These are phyloP conservation scores for Fusarium tricinctum DNA, from an alignment of 2,329 filamentous ascomycete genomes.

Conservation along the genomic window DNA sequence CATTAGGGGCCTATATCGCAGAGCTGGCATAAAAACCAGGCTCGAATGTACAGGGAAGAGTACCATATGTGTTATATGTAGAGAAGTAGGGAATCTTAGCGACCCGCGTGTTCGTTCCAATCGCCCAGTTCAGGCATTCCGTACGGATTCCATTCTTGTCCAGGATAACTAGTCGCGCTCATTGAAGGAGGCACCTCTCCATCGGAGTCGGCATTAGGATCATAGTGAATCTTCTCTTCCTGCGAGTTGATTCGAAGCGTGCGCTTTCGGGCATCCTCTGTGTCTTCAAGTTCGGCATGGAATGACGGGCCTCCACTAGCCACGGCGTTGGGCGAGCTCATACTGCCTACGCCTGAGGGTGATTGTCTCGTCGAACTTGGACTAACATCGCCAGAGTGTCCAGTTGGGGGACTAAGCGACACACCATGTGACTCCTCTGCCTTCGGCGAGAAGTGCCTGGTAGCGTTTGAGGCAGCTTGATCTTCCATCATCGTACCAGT, in stretches of 20 bases:
- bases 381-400: constrained; percentile 24
- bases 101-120: constrained; percentile 40
- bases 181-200: constrained; percentile 63
- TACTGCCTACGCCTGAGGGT: constrained; percentile 24
- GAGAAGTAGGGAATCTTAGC: not conserved
- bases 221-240: constrained; percentile 68
- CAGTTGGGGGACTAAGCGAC: constrained; percentile 40
- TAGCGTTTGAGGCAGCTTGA: not conserved
- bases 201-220: constrained; percentile 54
- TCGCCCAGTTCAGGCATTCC: constrained; percentile 52
- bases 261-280: constrained; percentile 61
- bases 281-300: constrained; percentile 58
- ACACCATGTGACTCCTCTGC: constrained; percentile 29
- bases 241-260: constrained; percentile 60
- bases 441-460: not conserved
- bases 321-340: constrained; percentile 9
- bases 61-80: constrained; percentile 2
- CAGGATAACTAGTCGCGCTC: constrained; percentile 77
- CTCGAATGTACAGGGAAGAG: not conserved
- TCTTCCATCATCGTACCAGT: constrained; percentile 15
- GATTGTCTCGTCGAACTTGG: constrained; percentile 28
- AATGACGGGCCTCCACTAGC: constrained; percentile 36
- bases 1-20: not conserved
- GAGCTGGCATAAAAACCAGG: constrained; percentile 2
- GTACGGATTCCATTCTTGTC: constrained; percentile 78